Conservation (phyloP, 108 stramenopile species). For the Cyclostephanos tholiformis region DNA sequence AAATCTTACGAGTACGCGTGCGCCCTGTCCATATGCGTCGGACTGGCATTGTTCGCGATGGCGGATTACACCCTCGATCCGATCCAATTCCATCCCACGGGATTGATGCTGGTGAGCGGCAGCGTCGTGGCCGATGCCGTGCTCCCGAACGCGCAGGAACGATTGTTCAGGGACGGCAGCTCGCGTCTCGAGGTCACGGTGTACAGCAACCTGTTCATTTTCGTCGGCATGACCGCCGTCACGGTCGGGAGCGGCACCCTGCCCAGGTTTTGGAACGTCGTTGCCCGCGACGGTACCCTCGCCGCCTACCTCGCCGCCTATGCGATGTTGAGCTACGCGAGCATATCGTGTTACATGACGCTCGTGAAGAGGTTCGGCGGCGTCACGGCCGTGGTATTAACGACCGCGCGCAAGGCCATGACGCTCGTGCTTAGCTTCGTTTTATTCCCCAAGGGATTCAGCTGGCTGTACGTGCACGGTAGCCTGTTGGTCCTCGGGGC, state of each 20-base stretch:
- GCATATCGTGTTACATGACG: conserved; percentile 73
- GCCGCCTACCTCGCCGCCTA: conserved; percentile 47
- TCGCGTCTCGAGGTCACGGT: conserved; percentile 71
- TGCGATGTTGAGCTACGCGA: conserved; percentile 57
- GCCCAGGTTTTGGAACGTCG: conserved; percentile 25
- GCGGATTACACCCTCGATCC: conserved; percentile 61
- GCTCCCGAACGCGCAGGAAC: conserved; percentile 74
- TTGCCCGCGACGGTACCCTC: conserved; percentile 26
- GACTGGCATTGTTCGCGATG: conserved; percentile 64
- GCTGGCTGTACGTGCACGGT: conserved; percentile 64
- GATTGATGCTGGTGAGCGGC: conserved; percentile 57
- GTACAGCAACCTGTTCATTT: conserved; percentile 60
- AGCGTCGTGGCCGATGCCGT: conserved; percentile 63
- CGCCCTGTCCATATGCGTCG: conserved; percentile 60
- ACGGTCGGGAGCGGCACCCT: conserved; percentile 55
- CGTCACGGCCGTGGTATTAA: conserved; percentile 66
- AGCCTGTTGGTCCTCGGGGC: conserved; percentile 69
- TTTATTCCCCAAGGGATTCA: conserved; percentile 75
- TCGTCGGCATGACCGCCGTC: conserved; percentile 57
- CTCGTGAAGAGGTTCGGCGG: conserved; percentile 76
- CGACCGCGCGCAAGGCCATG: conserved; percentile 72
- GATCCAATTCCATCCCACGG: conserved; percentile 52
- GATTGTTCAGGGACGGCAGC: conserved; percentile 45
- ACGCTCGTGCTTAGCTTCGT: conserved; percentile 68
- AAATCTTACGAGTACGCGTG: conserved; percentile 56